phyloP scores from a whole-genome alignment of 257 asterid species.

The Ehretia macrophylla region DNA sequence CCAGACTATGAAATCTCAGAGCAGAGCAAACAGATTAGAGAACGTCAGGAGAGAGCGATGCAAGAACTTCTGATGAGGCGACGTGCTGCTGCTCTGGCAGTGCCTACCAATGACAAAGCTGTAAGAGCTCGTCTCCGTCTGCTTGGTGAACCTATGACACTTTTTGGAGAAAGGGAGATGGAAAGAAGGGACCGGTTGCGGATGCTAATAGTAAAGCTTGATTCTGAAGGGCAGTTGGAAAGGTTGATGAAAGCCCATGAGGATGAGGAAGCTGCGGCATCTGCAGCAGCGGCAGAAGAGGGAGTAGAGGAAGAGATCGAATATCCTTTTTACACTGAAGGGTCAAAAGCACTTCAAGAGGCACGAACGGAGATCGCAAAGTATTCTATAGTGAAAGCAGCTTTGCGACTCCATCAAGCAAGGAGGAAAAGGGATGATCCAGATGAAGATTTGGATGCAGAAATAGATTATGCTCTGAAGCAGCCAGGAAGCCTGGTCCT shows the following conservation, averaged over 20 bases:
- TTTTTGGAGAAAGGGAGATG: conserved; percentile 96
- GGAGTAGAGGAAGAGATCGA: conserved; percentile 64
- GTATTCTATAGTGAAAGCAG: conserved; percentile 78
- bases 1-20: conserved; percentile 81
- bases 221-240: conserved; percentile 83
- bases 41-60: conserved; percentile 83
- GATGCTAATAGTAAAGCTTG: conserved; percentile 74
- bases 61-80: conserved; percentile 86
- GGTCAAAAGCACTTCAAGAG: conserved; percentile 58
- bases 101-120: conserved; percentile 87
- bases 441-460: conserved; percentile 96
- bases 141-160: conserved; percentile 90
- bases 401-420: conserved; percentile 70
- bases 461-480: conserved; percentile 72
- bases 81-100: conserved; percentile 88
- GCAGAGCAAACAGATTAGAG: conserved; percentile 55
- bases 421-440: conserved; percentile 88
- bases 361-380: conserved; percentile 70
- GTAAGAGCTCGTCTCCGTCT: conserved; percentile 79
- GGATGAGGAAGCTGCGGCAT: conserved; percentile 75
- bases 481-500: conserved; percentile 64
- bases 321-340: conserved; percentile 92
- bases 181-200: conserved; percentile 91
- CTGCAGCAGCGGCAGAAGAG: conserved; percentile 38
- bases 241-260: conserved; percentile 93